phyloP scores from a whole-genome alignment of 2,329 filamentous ascomycete species.

The Xylariaceae sp. region DNA sequence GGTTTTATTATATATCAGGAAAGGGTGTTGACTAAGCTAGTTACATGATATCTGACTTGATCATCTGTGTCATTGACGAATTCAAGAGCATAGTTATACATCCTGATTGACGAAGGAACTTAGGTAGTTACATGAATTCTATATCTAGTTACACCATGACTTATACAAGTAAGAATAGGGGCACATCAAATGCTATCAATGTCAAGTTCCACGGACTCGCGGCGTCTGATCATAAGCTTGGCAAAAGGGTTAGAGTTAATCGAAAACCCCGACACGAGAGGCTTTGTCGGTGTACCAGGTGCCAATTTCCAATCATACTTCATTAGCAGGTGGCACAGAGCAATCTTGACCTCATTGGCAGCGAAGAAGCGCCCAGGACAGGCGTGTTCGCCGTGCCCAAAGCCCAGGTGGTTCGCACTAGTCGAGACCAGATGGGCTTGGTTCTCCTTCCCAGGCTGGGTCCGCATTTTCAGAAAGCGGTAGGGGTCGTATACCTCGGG shows the following conservation, averaged over 20 bases:
- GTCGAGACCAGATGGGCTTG: slow-evolving; percentile 28
- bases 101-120: no score
- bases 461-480: slow-evolving; percentile 18
- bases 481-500: slow-evolving; percentile 18
- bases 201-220: slow-evolving; percentile 7
- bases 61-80: no score
- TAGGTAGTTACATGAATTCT: no score
- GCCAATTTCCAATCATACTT: slow-evolving; percentile 23
- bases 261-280: not conserved
- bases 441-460: slow-evolving; percentile 13
- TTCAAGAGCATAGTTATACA: no score
- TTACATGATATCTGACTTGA: no score
- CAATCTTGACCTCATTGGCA: slow-evolving; percentile 30
- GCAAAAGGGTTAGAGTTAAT: slow-evolving; percentile 4
- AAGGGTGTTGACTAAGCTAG: no score
- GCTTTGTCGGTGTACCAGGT: slow-evolving; percentile 3
- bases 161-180: no score
- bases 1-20: no score
- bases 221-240: slow-evolving; percentile 7
- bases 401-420: slow-evolving; percentile 24
- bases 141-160: no score
- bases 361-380: slow-evolving; percentile 29
- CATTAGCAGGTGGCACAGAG: slow-evolving; percentile 18
- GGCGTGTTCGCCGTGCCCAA: slow-evolving; percentile 34
- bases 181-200: slow-evolving; percentile 8